These are phyloP conservation scores for Trichothecium roseum DNA, from an alignment of 2,329 filamentous ascomycete species.

Conservation along the genomic window DNA sequence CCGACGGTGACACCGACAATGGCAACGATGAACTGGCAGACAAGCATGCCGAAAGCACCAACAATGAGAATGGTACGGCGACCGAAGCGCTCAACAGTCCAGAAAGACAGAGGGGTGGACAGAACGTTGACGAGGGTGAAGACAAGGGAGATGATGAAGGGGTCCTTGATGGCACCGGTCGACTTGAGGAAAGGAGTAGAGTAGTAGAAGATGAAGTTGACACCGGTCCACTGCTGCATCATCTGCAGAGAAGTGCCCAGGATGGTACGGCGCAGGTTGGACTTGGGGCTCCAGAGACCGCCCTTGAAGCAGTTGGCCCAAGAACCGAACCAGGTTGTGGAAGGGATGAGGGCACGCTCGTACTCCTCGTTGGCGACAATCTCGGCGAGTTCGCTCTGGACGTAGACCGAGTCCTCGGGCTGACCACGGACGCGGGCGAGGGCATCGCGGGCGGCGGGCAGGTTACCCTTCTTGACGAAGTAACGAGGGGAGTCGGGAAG, in stretches of 20 bases:
- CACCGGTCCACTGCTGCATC: conserved; percentile 76
- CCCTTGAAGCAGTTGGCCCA: conserved; percentile 63
- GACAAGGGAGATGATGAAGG: conserved; percentile 75
- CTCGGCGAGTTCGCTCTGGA: conserved; percentile 71
- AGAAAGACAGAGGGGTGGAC: conserved; percentile 84
- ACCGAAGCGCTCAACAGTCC: conserved; percentile 69
- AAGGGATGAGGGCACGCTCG: conserved; percentile 60
- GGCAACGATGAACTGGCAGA: conserved; percentile 80
- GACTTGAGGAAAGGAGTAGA: conserved; percentile 77
- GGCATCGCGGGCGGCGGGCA: conserved; percentile 51
- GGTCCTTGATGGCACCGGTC: conserved; percentile 63
- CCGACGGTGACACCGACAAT: conserved; percentile 59
- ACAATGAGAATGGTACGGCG: conserved; percentile 70
- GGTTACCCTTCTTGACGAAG: conserved; percentile 67
- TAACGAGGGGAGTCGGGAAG: conserved; percentile 81
- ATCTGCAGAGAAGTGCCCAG: conserved; percentile 66
- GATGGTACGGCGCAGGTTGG: conserved; percentile 61
- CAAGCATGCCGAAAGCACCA: conserved; percentile 71
- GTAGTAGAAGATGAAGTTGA: conserved; percentile 91
- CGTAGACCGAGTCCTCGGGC: conserved; percentile 59
- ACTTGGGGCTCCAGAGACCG: conserved; percentile 49
- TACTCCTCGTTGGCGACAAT: conserved; percentile 86
- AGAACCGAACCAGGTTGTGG: conserved; percentile 51
- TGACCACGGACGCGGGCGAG: conserved; percentile 66
- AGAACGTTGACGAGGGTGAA: conserved; percentile 81